Evolutionary conservation across 805 yeast genomes (phyloP), one percentile per base, ranked within the genome.

Genomic region (Wickerhamomyces pijperi): DNA sequence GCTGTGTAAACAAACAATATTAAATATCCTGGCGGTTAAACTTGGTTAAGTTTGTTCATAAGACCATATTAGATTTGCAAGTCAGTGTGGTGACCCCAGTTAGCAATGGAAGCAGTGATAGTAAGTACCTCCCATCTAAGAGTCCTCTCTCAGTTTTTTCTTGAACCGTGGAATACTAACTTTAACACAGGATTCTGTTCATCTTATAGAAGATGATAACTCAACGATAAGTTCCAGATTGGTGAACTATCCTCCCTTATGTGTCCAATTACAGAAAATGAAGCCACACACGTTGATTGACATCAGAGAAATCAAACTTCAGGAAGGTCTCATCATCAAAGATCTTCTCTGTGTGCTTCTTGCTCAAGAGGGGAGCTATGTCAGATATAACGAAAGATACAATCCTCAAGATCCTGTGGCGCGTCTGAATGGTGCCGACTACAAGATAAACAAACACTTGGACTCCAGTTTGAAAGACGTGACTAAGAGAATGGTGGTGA

Each of bases 291-390:
- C 78, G 2, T 54, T 78, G 28, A 65, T 65, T 36, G 71, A 63
- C 38, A 54, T 70, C 32, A 53, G 51, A n/a, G 73, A 71, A 25
- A 53, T 67, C 3, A 64, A 70, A 36, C 67, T 70, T 3, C 95
- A 86, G 54, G 95, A 87, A 54, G 78, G 83, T 0, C 65, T 78
- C 19, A 68, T 92, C 1, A 64, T 82, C 14, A 67, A 73, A 42
- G 98, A 90, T 55, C 54, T 87, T 9, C 50, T 86, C 17, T 70
- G 69, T 48, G 79, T 83, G 1, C 55, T 92, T 13, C 48, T 77
- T 25, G 94, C 94, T 0, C 58, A 70, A 20, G 95, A 87, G 55
- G 97, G 97, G 1, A 65, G 67, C 17, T 85, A 82, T 51, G 74
- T 90, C 28, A 64, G 87, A 34, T 85, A 71, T 53, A 69, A 78